These are phyloP conservation scores for Saussurea involucrata DNA, from an alignment of 129 eudicot species.

Conservation along the genomic window DNA sequence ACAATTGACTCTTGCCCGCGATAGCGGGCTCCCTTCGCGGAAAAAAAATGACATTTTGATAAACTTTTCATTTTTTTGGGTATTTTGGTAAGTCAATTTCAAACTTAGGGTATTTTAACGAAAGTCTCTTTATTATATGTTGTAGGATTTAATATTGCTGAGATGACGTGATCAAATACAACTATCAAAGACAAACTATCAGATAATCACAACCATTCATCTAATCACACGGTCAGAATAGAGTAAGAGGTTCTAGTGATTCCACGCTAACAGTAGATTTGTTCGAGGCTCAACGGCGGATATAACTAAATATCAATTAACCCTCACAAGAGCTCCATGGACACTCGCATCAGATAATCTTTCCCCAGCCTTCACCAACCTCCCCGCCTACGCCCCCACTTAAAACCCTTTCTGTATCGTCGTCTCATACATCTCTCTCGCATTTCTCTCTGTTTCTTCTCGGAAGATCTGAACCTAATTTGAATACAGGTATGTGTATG, in stretches of 20 bases:
- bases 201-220: background rate
- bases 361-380: background rate
- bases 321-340: background rate
- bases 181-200: background rate
- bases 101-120: no score
- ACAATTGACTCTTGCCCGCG: no score
- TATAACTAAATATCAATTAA: slow-evolving; percentile 8
- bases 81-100: no score
- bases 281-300: slow-evolving; percentile 32
- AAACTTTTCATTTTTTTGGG: no score
- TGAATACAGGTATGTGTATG: slow-evolving; percentile 1
- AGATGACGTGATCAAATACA: background rate
- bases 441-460: slow-evolving; percentile 17
- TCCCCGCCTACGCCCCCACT: background rate
- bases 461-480: background rate
- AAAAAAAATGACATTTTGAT: no score
- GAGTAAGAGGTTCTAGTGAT: background rate
- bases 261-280: slow-evolving; percentile 9
- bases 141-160: no score
- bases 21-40: no score
- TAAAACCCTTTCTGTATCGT: background rate
- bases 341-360: slow-evolving; percentile 6
- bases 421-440: background rate
- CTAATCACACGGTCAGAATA: background rate
- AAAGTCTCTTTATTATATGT: no score